Evolutionary conservation across 177 flowering plant species (phyloP).

Genomic region (Vitis hybrid): DNA sequence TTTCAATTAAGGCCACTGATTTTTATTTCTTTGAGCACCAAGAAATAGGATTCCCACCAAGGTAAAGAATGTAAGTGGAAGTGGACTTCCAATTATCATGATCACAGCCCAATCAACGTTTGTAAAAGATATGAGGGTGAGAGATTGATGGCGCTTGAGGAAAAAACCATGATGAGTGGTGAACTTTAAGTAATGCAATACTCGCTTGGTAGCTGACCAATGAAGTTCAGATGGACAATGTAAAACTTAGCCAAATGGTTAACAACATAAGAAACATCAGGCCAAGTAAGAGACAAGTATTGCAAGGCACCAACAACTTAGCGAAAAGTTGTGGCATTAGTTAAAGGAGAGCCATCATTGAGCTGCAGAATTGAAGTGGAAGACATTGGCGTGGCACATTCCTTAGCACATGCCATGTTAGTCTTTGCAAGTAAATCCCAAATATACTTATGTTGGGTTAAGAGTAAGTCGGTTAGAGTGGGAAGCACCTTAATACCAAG

Average conservation of each 20-base stretch:
- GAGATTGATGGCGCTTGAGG: background rate
- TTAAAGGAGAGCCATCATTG: background rate
- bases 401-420: too few relatives aligned
- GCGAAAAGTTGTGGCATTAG: background rate
- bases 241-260: conserved; percentile 5
- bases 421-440: too few relatives aligned
- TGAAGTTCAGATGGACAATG: background rate
- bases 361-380: background rate
- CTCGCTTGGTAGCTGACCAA: background rate
- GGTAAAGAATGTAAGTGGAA: too few relatives aligned
- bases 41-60: too few relatives aligned
- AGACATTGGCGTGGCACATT: background rate
- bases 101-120: conserved; percentile 3
- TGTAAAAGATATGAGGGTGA: background rate
- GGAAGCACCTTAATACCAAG: too few relatives aligned
- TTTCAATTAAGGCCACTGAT: too few relatives aligned
- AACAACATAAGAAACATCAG: background rate
- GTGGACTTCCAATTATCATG: too few relatives aligned
- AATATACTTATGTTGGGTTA: too few relatives aligned
- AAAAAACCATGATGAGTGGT: background rate
- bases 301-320: background rate
- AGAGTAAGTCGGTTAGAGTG: too few relatives aligned
- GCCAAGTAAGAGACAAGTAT: background rate
- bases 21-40: too few relatives aligned
- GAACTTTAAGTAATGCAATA: background rate